These are phyloP conservation scores for Mycena leptocephala DNA, from an alignment of 768 basidiomycete species.

Conservation along the genomic window DNA sequence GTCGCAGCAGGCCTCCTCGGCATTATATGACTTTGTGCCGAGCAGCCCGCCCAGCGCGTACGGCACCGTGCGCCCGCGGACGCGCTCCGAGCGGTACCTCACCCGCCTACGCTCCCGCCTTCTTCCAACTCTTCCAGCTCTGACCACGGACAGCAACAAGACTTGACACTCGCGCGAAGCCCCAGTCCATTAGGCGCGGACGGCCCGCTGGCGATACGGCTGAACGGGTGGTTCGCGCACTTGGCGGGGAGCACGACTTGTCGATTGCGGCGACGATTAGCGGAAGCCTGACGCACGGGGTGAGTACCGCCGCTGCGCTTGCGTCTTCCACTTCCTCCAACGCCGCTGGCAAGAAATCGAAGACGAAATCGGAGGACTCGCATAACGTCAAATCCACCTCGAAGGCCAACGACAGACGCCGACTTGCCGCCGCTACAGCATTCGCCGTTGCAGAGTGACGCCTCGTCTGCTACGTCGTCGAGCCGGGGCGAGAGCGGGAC, in stretches of 20 bases:
- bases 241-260: not conserved
- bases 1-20: not conserved
- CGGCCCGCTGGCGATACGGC: not conserved
- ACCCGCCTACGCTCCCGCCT: no score
- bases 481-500: no score
- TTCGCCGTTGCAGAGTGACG: no score
- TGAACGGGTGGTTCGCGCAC: conserved; percentile 21
- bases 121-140: no score
- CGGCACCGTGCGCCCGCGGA: conserved; percentile 4
- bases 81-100: conserved; percentile 4
- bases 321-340: not conserved
- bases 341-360: not conserved
- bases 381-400: not conserved
- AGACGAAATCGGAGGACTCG: not conserved
- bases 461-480: no score
- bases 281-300: not conserved
- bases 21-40: conserved; percentile 1
- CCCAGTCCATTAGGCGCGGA: not conserved
- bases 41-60: conserved; percentile 24
- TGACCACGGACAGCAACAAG: no score
- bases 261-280: not conserved
- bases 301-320: not conserved
- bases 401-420: no score
- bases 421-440: no score
- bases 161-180: not conserved